Percentiles rank a stretch among this genome's conserved stretches.
Evolutionary conservation across 2,329 filamentous ascomycete species (phyloP).

Genomic region (Plectosphaerella cucumerina): DNA sequence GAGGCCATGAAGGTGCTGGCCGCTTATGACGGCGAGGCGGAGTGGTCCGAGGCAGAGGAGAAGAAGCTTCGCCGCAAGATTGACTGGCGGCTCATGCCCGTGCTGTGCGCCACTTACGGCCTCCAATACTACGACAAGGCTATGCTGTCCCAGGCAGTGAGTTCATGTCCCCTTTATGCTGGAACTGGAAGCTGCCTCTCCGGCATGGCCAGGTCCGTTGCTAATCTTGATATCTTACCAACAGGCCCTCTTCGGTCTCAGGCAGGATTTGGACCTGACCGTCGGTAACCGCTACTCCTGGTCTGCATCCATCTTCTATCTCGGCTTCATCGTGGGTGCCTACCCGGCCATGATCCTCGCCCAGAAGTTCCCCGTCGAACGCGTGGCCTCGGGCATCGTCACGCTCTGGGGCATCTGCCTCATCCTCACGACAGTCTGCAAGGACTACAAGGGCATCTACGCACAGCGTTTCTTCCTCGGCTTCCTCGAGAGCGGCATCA

Average conservation of each 20-base stretch:
- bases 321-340: slow-evolving; percentile 42
- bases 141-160: slow-evolving; percentile 48
- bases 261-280: slow-evolving; percentile 32
- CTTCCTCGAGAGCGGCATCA: slow-evolving; percentile 50
- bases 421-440: slow-evolving; percentile 31
- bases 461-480: slow-evolving; percentile 52
- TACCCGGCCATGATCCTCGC: slow-evolving; percentile 37
- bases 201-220: too few relatives aligned
- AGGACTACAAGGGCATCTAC: slow-evolving; percentile 29
- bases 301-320: slow-evolving; percentile 41
- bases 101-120: slow-evolving; percentile 37
- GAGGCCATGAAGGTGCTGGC: slow-evolving; percentile 35
- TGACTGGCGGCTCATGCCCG: slow-evolving; percentile 37
- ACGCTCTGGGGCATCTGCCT: slow-evolving; percentile 31
- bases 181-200: too few relatives aligned
- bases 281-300: slow-evolving; percentile 39
- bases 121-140: slow-evolving; percentile 48
- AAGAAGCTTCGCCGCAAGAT: slow-evolving; percentile 35
- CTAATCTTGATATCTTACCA: neutral
- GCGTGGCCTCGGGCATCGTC: slow-evolving; percentile 33
- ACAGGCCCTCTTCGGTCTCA: slow-evolving; percentile 32
- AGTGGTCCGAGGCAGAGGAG: slow-evolving; percentile 34
- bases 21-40: slow-evolving; percentile 33
- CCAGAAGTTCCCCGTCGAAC: slow-evolving; percentile 40
- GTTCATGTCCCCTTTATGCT: slow-evolving; percentile 6